A percentile compares a stretch with the other conserved stretches of the same genome.
phyloP scores from a whole-genome alignment of 176 grass and related monocot species.

The Bromus sterilis region DNA sequence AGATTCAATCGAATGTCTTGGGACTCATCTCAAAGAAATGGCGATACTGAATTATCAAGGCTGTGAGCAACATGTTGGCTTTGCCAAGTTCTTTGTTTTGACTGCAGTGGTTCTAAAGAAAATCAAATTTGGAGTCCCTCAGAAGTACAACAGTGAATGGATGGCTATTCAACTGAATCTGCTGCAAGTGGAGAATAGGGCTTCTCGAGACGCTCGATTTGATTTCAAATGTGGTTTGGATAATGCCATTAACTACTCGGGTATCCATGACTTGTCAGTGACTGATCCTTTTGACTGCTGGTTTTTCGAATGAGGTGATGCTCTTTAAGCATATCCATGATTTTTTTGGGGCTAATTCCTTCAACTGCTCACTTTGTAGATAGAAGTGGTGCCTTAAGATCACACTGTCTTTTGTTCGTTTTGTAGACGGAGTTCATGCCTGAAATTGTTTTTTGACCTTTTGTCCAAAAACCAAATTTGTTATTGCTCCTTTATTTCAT shows the following conservation, averaged over 20 bases:
- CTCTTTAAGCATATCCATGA: background rate
- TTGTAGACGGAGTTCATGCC: background rate
- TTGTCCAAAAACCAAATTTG: background rate
- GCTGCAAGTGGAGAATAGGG: background rate
- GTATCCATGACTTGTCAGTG: background rate
- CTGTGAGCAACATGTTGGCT: background rate
- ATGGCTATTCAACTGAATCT: background rate
- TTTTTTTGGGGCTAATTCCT: background rate
- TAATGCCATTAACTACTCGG: background rate
- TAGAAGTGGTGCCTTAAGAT: background rate
- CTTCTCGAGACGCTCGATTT: background rate
- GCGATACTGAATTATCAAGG: background rate
- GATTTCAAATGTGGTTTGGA: background rate
- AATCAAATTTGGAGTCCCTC: background rate
- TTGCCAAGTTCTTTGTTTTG: background rate
- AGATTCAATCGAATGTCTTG: background rate
- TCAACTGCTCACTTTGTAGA: background rate
- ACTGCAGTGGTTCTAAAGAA: background rate
- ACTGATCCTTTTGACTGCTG: background rate
- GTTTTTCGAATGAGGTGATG: background rate
- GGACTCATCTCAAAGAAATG: background rate
- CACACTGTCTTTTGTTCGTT: background rate
- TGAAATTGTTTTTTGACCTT: background rate
- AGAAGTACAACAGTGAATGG: background rate
- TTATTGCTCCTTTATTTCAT: background rate